Evolutionary conservation across 768 basidiomycete genomes (phyloP).

Genomic region (Collybiopsis confluens): DNA sequence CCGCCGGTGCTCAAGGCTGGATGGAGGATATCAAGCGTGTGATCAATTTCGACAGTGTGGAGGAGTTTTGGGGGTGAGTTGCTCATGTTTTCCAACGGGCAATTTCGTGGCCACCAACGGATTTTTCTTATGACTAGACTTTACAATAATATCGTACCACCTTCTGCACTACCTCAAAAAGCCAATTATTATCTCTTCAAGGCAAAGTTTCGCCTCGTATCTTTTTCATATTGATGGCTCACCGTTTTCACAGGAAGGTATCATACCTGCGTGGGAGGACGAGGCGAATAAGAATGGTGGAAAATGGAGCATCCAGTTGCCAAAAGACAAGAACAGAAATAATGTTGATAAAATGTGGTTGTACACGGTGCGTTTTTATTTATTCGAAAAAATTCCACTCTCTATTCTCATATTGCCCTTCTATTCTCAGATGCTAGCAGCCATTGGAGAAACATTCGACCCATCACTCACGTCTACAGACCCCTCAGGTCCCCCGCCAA

Average conservation of each 20-base stretch:
- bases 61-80: conserved; percentile 97
- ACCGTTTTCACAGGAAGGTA: conserved; percentile 61
- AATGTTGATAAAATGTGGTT: conserved; percentile 96
- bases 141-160: conserved; percentile 97
- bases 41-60: conserved; percentile 92
- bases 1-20: conserved; percentile 81
- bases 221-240: conserved; percentile 2
- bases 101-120: not conserved
- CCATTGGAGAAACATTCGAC: conserved; percentile 92
- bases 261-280: conserved; percentile 98
- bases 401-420: not conserved
- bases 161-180: conserved; percentile 88
- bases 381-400: not conserved
- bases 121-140: conserved; percentile 39
- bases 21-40: conserved; percentile 99
- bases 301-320: conserved; percentile 98
- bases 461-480: too few species aligned
- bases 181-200: conserved; percentile 99
- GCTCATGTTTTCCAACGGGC: not conserved
- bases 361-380: conserved; percentile 66
- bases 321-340: conserved; percentile 85
- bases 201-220: conserved; percentile 32
- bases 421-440: conserved; percentile 85
- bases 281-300: conserved; percentile 95
- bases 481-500: conserved; percentile 35